A percentile compares a stretch with the other conserved stretches of the same genome.
Conservation (phyloP, 169 alveolate genomes). For the Plasmodium berghei region DNA sequence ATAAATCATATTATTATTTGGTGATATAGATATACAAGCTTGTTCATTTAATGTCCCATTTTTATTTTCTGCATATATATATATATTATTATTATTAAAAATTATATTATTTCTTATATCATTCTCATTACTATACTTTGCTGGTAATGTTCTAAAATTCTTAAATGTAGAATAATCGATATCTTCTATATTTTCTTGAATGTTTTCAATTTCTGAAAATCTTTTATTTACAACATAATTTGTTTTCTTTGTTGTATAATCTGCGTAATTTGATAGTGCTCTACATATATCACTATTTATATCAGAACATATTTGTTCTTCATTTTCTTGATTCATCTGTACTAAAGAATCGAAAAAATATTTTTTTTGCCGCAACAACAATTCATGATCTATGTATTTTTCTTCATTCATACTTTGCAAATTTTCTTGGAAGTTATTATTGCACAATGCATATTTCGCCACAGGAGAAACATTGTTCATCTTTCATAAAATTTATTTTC, state of each 20-base stretch:
- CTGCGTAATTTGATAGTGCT: slow-evolving; percentile 66
- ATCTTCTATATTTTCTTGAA: slow-evolving; percentile 68
- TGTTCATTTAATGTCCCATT: slow-evolving; percentile 77
- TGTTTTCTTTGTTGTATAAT: slow-evolving; percentile 55
- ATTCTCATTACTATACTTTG: slow-evolving; percentile 74
- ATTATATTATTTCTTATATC: slow-evolving; percentile 73
- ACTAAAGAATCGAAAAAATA: slow-evolving; percentile 30
- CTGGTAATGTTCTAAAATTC: slow-evolving; percentile 71
- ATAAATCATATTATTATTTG: slow-evolving; percentile 63
- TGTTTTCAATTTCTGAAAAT: slow-evolving; percentile 68
- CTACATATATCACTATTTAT: slow-evolving; percentile 67
- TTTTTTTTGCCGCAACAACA: slow-evolving; percentile 16
- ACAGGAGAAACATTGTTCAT: slow-evolving; percentile 16
- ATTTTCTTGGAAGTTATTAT: slow-evolving; percentile 16
- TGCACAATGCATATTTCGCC: slow-evolving; percentile 17
- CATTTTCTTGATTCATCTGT: slow-evolving; percentile 51
- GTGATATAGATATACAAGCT: slow-evolving; percentile 72
- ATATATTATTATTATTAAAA: slow-evolving; percentile 64
- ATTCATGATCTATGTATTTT: slow-evolving; percentile 26
- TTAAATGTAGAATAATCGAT: slow-evolving; percentile 54
- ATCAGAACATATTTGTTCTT: slow-evolving; percentile 39
- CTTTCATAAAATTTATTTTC: too few species aligned
- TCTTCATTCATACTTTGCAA: slow-evolving; percentile 46
- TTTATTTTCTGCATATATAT: slow-evolving; percentile 75
- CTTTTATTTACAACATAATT: slow-evolving; percentile 69